Percentiles rank a stretch among this genome's conserved stretches.
These are phyloP conservation scores for Syzygium aromaticum DNA, from an alignment of 345 rosid genomes.

Conservation along the genomic window DNA sequence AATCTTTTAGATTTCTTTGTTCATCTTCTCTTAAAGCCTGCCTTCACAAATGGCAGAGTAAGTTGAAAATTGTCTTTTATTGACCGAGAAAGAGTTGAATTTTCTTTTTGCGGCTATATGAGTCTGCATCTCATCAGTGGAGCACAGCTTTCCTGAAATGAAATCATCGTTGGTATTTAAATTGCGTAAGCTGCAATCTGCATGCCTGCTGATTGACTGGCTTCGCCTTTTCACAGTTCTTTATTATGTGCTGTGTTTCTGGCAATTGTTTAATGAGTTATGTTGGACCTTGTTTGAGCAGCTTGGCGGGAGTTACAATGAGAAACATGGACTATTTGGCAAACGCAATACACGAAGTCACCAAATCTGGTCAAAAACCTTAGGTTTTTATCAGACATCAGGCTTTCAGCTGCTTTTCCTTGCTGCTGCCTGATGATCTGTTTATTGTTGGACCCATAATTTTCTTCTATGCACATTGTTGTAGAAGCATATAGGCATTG, in stretches of 20 bases:
- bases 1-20: neutral
- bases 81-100: neutral
- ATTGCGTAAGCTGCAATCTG: neutral
- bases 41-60: neutral
- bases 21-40: neutral
- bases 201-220: neutral
- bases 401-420: neutral
- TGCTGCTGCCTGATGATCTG: neutral
- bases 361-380: conserved; percentile 27
- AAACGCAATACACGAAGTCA: conserved; percentile 74
- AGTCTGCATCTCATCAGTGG: neutral
- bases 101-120: neutral
- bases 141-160: neutral
- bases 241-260: neutral
- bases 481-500: neutral
- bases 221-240: neutral
- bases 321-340: conserved; percentile 80
- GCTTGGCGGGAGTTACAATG: conserved; percentile 91
- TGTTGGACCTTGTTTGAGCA: conserved; percentile 12
- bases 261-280: neutral
- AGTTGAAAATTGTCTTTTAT: neutral
- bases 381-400: conserved; percentile 3
- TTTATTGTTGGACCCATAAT: neutral
- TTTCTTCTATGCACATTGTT: neutral
- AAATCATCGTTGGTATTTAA: neutral